Percentiles rank a stretch among this genome's conserved stretches.
Conservation (phyloP, 441 rosid genomes). For the Populus hybrid region DNA sequence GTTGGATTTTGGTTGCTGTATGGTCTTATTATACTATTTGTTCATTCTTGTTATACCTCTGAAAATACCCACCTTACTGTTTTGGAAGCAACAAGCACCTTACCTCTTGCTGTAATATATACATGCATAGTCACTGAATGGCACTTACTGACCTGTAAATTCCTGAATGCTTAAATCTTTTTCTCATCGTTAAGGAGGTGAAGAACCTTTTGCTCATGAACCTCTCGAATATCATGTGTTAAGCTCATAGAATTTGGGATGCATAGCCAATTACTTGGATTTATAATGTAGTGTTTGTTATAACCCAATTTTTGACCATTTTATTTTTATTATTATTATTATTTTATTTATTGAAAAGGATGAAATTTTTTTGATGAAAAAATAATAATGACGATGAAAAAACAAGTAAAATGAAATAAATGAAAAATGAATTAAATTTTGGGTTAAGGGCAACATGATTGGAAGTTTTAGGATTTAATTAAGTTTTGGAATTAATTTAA, state of each 20-base stretch:
- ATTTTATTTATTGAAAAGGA: too few relatives aligned
- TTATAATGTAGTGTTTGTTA: too few relatives aligned
- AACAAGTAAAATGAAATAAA: too few relatives aligned
- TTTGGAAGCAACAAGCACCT: slow-evolving; percentile 23
- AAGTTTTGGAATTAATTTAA: too few relatives aligned
- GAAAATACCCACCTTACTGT: slow-evolving; percentile 15
- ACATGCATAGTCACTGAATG: slow-evolving; percentile 16
- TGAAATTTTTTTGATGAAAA: too few relatives aligned
- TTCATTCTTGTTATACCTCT: slow-evolving; percentile 30
- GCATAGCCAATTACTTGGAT: neutral
- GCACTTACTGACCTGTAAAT: slow-evolving; percentile 26
- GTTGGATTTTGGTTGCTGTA: slow-evolving; percentile 28
- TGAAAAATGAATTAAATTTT: too few relatives aligned
- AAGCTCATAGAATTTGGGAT: neutral
- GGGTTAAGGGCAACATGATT: too few relatives aligned
- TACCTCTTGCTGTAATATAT: slow-evolving; percentile 20
- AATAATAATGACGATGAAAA: too few relatives aligned
- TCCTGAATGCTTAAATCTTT: slow-evolving; percentile 7
- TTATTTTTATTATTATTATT: too few relatives aligned
- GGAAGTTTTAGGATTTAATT: too few relatives aligned
- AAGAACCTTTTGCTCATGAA: neutral
- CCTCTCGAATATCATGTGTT: neutral
- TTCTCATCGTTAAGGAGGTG: neutral
- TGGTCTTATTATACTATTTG: slow-evolving; percentile 25
- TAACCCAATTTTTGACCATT: too few relatives aligned